Evolutionary conservation across 805 yeast genomes (phyloP), one percentile per base, ranked within the genome.

Genomic region (Candida insectorum): DNA sequence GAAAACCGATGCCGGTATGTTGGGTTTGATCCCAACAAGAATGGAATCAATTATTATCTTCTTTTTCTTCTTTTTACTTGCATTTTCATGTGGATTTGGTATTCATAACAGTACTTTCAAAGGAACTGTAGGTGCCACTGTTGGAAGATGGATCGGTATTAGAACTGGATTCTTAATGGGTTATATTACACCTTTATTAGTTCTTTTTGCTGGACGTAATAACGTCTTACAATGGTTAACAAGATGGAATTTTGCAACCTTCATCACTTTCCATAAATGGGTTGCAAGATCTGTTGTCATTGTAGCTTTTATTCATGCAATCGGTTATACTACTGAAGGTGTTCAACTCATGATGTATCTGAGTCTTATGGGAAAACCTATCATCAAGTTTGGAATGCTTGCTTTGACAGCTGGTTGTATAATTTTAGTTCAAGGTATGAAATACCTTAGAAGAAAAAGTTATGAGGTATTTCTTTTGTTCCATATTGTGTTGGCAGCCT

Each of bases 191-290:
- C 89, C 91, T 1, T 56, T 75, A 6, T 53, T 78, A 10, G 72
- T 75, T 37, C 53, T 81, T 31, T 79, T 84, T 55, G 88, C 86
- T 4, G 81, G 81, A 14, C 63, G 93, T 45, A 85, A 84, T 54
- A 85, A 81, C 46, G 75, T 85, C 16, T 61, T 83, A 44, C 70
- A 73, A 39, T 61, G 60, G 51, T 34, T 79, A 2, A 73, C 89
- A 0, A 86, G 89, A 31, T 60, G 57, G 65, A 63, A 48, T 35
- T 65, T 43, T 35, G 57, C 79, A 0, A 65, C 80, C 15, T 80
- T 76, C 49, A 62, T 77, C 28, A 58, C 73, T 19, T 73, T 70
- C 46, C 86, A 80, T 50, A 66, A 81, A 32, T 79, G 81, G 59
- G 41, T 76, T 6, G 69, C 78, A 1, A 62, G 85, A 40, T 53